Conservation (phyloP, 169 alveolate genomes). For the Cryptosporidium canis region DNA sequence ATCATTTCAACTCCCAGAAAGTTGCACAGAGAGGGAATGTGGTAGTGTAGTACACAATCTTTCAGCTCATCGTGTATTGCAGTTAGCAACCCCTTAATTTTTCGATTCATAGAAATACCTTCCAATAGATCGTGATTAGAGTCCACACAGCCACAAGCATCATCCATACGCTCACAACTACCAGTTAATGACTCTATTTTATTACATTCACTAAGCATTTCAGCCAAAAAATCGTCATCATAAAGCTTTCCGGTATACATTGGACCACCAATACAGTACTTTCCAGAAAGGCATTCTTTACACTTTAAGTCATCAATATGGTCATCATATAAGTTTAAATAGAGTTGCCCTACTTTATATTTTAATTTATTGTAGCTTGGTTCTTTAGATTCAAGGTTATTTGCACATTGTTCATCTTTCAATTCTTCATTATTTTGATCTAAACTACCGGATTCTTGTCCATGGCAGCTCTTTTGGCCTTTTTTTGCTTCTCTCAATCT, state of each 20-base stretch:
- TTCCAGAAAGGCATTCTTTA: conserved; percentile 52
- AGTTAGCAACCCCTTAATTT: conserved; percentile 44
- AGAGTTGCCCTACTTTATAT: conserved; percentile 30
- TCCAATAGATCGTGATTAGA: neutral
- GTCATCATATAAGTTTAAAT: neutral
- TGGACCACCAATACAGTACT: conserved; percentile 81
- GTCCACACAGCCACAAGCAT: neutral
- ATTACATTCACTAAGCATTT: conserved; percentile 70
- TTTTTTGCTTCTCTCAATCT: conserved; percentile 13
- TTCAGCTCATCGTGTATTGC: conserved; percentile 76
- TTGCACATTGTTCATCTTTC: neutral
- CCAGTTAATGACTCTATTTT: conserved; percentile 19
- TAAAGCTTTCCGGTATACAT: conserved; percentile 79
- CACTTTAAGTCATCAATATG: neutral
- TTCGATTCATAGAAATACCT: conserved; percentile 28
- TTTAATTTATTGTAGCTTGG: neutral
- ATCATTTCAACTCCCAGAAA: conserved; percentile 76
- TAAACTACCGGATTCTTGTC: neutral
- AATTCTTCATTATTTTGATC: conserved; percentile 13
- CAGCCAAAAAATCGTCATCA: conserved; percentile 74
- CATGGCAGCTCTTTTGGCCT: neutral
- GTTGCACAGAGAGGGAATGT: conserved; percentile 78
- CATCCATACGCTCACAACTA: neutral
- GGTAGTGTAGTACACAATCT: conserved; percentile 78
- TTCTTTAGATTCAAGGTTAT: neutral